Percentiles rank a stretch among this genome's conserved stretches.
Conservation (phyloP, 1,139 yeast genomes). For the Saccharomycopsis hybrid region DNA sequence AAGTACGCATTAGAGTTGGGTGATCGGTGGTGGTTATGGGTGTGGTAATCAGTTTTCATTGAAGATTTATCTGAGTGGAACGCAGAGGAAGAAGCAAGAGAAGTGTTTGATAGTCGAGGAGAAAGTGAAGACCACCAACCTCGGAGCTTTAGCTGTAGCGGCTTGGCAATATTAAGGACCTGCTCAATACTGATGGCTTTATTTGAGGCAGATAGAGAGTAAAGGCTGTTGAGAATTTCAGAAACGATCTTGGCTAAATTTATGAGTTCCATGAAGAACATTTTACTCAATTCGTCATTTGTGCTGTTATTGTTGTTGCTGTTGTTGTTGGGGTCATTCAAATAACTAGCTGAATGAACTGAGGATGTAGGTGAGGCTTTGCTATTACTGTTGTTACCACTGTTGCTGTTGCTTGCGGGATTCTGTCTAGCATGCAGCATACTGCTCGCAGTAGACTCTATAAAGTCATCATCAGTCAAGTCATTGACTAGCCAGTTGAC, state of each 20-base stretch:
- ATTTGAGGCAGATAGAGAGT: constrained; percentile 59
- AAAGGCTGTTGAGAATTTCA: constrained; percentile 64
- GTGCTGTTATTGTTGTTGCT: not conserved
- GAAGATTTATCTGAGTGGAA: constrained; percentile 6
- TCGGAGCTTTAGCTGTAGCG: constrained; percentile 69
- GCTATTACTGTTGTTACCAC: too few relatives aligned
- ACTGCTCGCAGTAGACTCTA: constrained; percentile 38
- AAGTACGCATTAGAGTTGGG: constrained; percentile 60
- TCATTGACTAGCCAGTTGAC: constrained; percentile 64
- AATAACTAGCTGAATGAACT: constrained; percentile 2
- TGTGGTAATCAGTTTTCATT: too few relatives aligned
- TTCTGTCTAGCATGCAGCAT: constrained; percentile 22
- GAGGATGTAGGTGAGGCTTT: constrained; percentile 7
- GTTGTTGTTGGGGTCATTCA: not conserved
- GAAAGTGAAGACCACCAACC: constrained; percentile 86
- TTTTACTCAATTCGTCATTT: constrained; percentile 51
- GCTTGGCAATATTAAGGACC: constrained; percentile 72
- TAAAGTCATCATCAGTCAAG: constrained; percentile 67
- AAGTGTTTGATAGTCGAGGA: not conserved
- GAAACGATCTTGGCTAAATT: constrained; percentile 63
- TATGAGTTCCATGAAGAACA: constrained; percentile 63
- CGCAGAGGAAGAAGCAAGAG: not conserved
- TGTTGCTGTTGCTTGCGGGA: constrained; percentile 15
- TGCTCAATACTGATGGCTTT: constrained; percentile 53
- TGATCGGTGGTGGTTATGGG: constrained; percentile 20